Base-by-base conservation (phyloP, 176 grass and related monocot genomes). In the Ensete glaucum region DNA sequence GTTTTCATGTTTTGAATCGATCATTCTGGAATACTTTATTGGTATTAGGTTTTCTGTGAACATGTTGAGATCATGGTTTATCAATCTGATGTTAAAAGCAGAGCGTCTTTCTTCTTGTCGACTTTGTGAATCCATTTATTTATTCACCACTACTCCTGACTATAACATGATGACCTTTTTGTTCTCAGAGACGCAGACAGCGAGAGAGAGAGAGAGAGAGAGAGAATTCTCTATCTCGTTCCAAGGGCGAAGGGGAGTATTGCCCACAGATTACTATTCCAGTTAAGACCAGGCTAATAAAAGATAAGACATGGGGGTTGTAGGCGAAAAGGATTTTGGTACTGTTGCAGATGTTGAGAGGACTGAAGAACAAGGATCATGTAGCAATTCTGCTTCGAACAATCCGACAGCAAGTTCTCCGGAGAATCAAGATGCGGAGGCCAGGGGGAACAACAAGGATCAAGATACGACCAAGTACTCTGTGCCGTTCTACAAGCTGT, bases 401-500 rank as follows among this genome's bases (percentile, higher is more conserved):
- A 57, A 21, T 14, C 9, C 78, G 14, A 23, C 24, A 1, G 21
- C 2, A 10, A 71, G 60, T 21, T 10, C 53, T 17, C 8, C 16
- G 15, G 50, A 73, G 69, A 64, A 52, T 50, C 64, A 29, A 71
- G 77, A 72, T 78, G 70, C 71, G 74, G 2, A 73, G 13, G 53
- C 17, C 2, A 7, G 20, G 57, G 12, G 62, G 24, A 49, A 76
- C 55, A 63, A 60, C 34, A 34, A 84, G 23, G 43, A 84, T 16
- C 66, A 85, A 24, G 79, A 83, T 2, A 77, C 71, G 23, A 34
- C 8, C 20, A 72, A 69, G 8, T 56, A 83, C 57, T 72, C 64
- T 11, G 91, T 99, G 79, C 88, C 96, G 15, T 94, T 99, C 79
- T 81, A 99, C 84, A 84, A 81, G 78, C 67, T 99, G 81, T 99